Conservation (phyloP, 2,329 filamentous ascomycete species). For the Penicillium expansum region DNA sequence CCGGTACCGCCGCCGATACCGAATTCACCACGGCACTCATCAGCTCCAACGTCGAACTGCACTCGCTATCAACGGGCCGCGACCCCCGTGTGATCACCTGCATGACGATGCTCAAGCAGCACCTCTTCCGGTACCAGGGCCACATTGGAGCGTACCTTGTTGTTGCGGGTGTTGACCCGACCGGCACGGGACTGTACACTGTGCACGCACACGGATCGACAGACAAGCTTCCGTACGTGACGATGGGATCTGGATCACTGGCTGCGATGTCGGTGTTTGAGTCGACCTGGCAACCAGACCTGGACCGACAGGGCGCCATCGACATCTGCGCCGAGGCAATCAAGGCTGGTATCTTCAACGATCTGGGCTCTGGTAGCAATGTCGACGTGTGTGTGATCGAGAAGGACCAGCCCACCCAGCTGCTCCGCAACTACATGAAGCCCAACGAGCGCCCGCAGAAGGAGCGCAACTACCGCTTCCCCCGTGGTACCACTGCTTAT, state of each 20-base stretch:
- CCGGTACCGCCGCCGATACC: slow-evolving; percentile 95
- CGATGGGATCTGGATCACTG: slow-evolving; percentile 94
- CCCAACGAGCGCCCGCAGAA: slow-evolving; percentile 91
- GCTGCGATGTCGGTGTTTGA: slow-evolving; percentile 99
- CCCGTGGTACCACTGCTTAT: slow-evolving; percentile 87
- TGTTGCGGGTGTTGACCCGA: slow-evolving; percentile 93
- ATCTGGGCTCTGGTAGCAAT: slow-evolving; percentile 93
- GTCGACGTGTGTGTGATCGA: slow-evolving; percentile 97
- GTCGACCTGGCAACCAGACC: slow-evolving; percentile 80
- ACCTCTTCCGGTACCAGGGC: slow-evolving; percentile 97
- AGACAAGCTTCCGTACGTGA: slow-evolving; percentile 98
- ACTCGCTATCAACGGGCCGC: slow-evolving; percentile 92
- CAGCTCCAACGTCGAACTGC: slow-evolving; percentile 96
- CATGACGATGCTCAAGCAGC: slow-evolving; percentile 99
- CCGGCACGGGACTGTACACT: slow-evolving; percentile 91
- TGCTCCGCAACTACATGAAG: slow-evolving; percentile 88
- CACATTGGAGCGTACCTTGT: slow-evolving; percentile 98
- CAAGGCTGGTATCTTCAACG: slow-evolving; percentile 96
- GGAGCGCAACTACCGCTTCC: slow-evolving; percentile 89
- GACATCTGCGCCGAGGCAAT: slow-evolving; percentile 83
- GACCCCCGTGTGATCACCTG: slow-evolving; percentile 96
- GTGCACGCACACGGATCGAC: slow-evolving; percentile 98
- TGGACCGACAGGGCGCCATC: slow-evolving; percentile 78
- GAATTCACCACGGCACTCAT: slow-evolving; percentile 99
- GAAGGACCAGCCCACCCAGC: slow-evolving; percentile 79